phyloP scores from a whole-genome alignment of 345 rosid genomes.

The Stellera chamaejasme region DNA sequence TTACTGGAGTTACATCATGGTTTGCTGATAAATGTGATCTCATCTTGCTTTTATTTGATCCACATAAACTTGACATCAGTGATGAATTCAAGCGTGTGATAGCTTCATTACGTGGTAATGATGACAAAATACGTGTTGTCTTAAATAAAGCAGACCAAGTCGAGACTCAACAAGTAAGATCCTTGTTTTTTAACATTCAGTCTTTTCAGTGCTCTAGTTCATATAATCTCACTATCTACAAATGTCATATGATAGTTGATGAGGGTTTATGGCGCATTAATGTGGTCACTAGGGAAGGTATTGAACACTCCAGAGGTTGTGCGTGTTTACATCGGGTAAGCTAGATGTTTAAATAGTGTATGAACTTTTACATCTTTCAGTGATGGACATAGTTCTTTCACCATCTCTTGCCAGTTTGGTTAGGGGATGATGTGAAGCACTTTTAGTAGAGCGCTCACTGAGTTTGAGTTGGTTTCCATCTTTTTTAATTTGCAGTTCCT shows the following conservation, averaged over 20 bases:
- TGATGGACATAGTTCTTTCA: background rate
- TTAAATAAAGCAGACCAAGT: conserved; percentile 95
- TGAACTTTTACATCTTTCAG: background rate
- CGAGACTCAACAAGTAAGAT: conserved; percentile 76
- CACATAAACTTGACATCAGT: conserved; percentile 88
- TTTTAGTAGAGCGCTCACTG: background rate
- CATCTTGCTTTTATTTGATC: conserved; percentile 93
- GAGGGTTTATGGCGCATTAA: conserved; percentile 96
- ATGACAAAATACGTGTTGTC: conserved; percentile 94
- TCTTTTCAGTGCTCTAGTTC: background rate
- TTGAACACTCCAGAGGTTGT: conserved; percentile 85
- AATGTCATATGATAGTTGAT: conserved; percentile 38
- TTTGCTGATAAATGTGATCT: conserved; percentile 93
- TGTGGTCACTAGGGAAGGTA: conserved; percentile 99
- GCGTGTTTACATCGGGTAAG: conserved; percentile 91
- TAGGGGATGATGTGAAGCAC: background rate
- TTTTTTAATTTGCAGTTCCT: conserved; percentile 43
- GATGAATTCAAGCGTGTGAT: conserved; percentile 95
- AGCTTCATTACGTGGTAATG: conserved; percentile 76
- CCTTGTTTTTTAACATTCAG: too few species aligned
- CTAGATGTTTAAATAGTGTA: background rate
- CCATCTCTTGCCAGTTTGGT: background rate
- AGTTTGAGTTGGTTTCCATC: background rate
- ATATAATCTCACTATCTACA: too few species aligned
- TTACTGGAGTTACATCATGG: conserved; percentile 93